Base-by-base conservation (phyloP, 192 early-diverging fungal genomes). In the Mortierella antarctica region DNA sequence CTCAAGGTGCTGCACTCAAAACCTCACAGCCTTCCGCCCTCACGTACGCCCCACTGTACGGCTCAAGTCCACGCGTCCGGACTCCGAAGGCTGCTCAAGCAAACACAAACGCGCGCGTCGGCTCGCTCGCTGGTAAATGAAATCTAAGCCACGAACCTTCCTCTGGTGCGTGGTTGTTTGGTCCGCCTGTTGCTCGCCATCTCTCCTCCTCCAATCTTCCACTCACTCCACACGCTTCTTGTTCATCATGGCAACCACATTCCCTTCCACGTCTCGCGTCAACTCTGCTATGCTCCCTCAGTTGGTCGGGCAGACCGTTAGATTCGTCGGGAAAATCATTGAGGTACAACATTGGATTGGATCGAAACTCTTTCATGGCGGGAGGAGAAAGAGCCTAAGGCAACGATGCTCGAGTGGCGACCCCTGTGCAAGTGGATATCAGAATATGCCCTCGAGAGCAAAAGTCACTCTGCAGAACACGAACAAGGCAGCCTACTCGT, bases 271-370 rank as follows among this genome's bases (percentile, higher is more conserved):
- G 18, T 74, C 83, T 31, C 86, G 89, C 62, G 74, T 88, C 84
- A 90, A 88, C 82, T 86, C 89, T 62, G 81, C 81, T 40, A 87
- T 88, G 89, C 75, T 87, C 59, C 72, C 74, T 67, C 78, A 79
- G 69, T 73, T 75, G 61, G 74, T 84, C 71, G 83, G 82, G 51
- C 65, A 77, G 14, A 83, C 84, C 60, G 87, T 90, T 66, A 83
- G 89, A 56, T 74, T 90, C 56, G 84, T 83, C 58, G 89, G 89
- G 31, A 83, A 83, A 23, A 74, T 90, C 57, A 82, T 85, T 23
- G 76, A 84, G 86, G 89, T 90, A 85, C 54, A 12, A 54, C 31
- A 31, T 31, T 31, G 31, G 31, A 31, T 3, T 31, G 31, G 31
- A 31, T 31, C 31, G 31, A 31, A 31, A 31, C 31, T 1, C 31